A percentile compares a stretch with the other conserved stretches of the same genome.
Evolutionary conservation across 208 protist species (phyloP).

Genomic region (Acanthamoeba lenticulata): DNA sequence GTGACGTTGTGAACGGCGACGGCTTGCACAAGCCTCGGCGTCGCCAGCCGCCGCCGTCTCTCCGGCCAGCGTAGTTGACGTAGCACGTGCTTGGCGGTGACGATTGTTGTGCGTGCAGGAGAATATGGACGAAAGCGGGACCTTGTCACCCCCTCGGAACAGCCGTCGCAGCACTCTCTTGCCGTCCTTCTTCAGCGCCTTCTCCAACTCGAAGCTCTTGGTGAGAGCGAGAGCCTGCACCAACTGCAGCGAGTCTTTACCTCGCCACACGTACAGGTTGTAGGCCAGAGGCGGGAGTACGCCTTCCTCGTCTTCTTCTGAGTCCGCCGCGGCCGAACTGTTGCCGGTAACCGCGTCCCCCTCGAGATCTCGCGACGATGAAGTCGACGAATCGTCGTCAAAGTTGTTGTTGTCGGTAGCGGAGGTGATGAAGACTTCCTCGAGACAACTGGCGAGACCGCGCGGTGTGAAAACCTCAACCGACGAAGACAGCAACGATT

Average conservation of each 20-base stretch:
- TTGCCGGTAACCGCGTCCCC: conserved; percentile 15
- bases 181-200: conserved; percentile 61
- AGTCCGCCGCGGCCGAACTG: background rate
- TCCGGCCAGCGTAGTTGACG: background rate
- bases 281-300: background rate
- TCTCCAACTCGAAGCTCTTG: conserved; percentile 69
- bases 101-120: conserved; percentile 14
- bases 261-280: conserved; percentile 64
- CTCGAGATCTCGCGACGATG: background rate
- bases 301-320: background rate
- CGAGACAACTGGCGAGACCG: conserved; percentile 52
- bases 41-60: background rate
- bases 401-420: background rate
- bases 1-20: background rate
- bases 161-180: conserved; percentile 4
- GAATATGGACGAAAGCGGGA: conserved; percentile 53
- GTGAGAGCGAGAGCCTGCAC: conserved; percentile 28
- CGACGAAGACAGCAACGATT: conserved; percentile 4
- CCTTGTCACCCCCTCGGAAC: conserved; percentile 35
- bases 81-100: background rate
- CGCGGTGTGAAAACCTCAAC: conserved; percentile 59
- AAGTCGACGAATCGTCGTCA: background rate
- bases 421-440: conserved; percentile 61
- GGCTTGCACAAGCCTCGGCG: background rate
- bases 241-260: conserved; percentile 2